These are phyloP conservation scores for Hanseniaspora meyeri DNA, from an alignment of 805 yeast genomes.

Conservation along the genomic window DNA sequence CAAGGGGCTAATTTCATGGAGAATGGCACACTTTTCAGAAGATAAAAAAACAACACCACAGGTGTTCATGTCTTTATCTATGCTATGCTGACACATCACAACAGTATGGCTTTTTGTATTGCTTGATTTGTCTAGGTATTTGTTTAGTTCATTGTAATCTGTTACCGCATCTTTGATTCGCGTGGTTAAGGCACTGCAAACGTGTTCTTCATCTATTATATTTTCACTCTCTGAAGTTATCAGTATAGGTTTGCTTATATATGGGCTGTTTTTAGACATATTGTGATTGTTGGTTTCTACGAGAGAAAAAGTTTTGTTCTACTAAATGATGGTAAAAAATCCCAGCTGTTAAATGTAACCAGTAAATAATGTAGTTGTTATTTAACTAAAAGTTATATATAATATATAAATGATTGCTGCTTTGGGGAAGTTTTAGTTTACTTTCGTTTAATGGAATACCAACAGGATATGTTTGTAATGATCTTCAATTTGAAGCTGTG, in stretches of 20 bases:
- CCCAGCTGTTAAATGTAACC: no score
- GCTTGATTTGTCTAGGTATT: not conserved
- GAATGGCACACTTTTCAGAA: not conserved
- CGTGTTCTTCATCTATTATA: not conserved
- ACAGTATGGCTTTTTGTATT: not conserved
- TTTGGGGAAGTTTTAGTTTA: no score
- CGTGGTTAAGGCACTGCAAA: not conserved
- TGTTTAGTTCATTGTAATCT: not conserved
- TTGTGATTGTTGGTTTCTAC: not conserved
- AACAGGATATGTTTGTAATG: no score
- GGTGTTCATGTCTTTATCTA: not conserved
- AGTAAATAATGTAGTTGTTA: no score
- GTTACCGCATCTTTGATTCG: not conserved
- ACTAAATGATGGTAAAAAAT: no score
- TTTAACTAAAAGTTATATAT: no score
- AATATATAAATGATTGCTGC: no score
- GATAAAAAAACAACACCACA: not conserved
- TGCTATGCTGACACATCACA: not conserved
- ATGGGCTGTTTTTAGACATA: not conserved
- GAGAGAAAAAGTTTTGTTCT: no score
- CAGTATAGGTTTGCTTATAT: not conserved
- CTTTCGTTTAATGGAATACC: no score
- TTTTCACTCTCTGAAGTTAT: not conserved
- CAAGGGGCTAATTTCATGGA: not conserved
- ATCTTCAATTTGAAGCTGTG: not conserved